A percentile compares a stretch with the other conserved stretches of the same genome.
These are phyloP conservation scores for Metschnikowia similis DNA, from an alignment of 805 yeast species.

Conservation along the genomic window DNA sequence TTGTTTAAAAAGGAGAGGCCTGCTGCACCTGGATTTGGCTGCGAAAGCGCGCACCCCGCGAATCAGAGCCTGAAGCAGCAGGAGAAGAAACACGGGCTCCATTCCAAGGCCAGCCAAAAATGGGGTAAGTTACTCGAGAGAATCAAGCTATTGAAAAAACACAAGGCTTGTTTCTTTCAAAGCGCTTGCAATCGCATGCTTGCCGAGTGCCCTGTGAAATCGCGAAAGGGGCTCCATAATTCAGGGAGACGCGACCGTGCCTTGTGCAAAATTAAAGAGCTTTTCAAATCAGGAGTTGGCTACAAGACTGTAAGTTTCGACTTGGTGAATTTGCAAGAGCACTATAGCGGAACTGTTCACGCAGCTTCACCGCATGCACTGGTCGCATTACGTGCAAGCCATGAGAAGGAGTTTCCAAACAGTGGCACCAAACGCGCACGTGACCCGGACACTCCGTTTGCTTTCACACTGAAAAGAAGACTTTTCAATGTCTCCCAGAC, in stretches of 20 bases:
- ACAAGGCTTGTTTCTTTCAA: not conserved
- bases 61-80: too few species aligned
- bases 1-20: too few species aligned
- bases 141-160: not conserved
- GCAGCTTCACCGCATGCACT: not conserved
- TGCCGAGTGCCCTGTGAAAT: not conserved
- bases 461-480: not conserved
- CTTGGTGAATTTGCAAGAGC: not conserved
- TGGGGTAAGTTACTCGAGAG: not conserved
- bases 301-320: not conserved
- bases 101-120: not conserved
- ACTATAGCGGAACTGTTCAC: too few species aligned
- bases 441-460: not conserved
- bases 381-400: not conserved
- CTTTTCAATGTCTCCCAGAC: not conserved
- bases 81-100: too few species aligned
- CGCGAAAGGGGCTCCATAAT: not conserved
- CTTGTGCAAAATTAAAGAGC: not conserved
- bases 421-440: not conserved
- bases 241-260: not conserved
- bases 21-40: too few species aligned
- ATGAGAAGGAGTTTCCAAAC: not conserved
- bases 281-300: not conserved
- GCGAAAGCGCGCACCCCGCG: too few species aligned
- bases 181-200: not conserved